These are phyloP conservation scores for Plasmodium ovale DNA, from an alignment of 169 alveolate species.

Conservation along the genomic window DNA sequence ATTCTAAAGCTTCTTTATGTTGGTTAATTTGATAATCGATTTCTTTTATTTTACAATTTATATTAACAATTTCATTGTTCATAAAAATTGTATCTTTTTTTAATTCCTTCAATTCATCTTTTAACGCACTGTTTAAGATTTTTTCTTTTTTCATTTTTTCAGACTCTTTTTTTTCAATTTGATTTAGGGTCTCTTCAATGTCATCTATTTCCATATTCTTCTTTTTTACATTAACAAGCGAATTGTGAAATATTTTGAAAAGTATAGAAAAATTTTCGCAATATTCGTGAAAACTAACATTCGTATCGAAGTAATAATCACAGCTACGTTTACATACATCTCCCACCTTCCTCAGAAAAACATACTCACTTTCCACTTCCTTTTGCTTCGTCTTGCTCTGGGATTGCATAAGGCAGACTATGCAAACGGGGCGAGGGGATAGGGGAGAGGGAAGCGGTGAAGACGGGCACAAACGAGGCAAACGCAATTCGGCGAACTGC, in stretches of 20 bases:
- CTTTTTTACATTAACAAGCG: constrained; percentile 13
- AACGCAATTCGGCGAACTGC: no score
- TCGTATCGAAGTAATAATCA: constrained; percentile 52
- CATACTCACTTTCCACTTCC: constrained; percentile 37
- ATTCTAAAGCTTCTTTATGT: constrained; percentile 66
- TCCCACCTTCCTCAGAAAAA: constrained; percentile 52
- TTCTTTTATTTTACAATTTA: constrained; percentile 63
- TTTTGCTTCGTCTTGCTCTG: constrained; percentile 50
- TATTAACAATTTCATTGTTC: constrained; percentile 59
- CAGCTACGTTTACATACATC: constrained; percentile 69
- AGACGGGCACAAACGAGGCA: neutral
- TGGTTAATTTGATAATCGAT: constrained; percentile 69
- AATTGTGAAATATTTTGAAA: constrained; percentile 42
- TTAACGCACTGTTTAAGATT: constrained; percentile 1
- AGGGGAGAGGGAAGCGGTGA: neutral
- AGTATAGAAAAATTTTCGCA: constrained; percentile 60
- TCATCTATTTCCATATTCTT: constrained; percentile 33
- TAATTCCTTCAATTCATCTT: constrained; percentile 7
- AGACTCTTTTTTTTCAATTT: constrained; percentile 28
- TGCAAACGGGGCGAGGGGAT: neutral
- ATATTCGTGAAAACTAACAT: constrained; percentile 50
- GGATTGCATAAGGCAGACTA: constrained; percentile 43
- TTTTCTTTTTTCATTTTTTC: constrained; percentile 13
- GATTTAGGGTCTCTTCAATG: neutral
- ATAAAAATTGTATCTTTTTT: constrained; percentile 24